Percentiles rank a stretch among this genome's conserved stretches.
These are phyloP conservation scores for Rhododendron mucronatum DNA, from an alignment of 148 eudicot genomes.

Conservation along the genomic window DNA sequence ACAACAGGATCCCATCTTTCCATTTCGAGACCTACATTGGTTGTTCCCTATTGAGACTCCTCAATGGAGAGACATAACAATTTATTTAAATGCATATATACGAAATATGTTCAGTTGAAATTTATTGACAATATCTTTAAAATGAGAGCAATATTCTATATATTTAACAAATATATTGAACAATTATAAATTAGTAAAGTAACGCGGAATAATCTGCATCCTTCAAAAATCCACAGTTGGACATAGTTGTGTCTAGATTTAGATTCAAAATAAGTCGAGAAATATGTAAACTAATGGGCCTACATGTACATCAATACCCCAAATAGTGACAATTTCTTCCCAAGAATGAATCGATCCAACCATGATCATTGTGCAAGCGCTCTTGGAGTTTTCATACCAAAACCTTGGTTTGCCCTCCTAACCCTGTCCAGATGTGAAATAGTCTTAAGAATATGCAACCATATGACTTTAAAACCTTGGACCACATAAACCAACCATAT, in stretches of 20 bases:
- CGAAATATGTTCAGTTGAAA: no score
- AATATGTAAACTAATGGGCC: neutral
- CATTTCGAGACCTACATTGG: no score
- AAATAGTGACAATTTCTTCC: neutral
- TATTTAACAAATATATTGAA: no score
- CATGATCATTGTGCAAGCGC: constrained; percentile 12
- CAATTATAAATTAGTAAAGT: no score
- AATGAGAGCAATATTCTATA: no score
- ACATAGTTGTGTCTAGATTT: neutral
- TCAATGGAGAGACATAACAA: no score
- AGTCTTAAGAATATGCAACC: neutral
- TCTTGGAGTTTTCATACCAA: constrained; percentile 72
- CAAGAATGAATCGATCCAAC: neutral
- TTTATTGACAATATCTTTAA: no score
- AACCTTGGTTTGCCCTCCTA: constrained; percentile 58
- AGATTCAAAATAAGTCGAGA: neutral
- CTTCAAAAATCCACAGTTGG: neutral
- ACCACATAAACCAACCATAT: neutral
- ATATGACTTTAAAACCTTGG: neutral
- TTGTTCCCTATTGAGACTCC: no score
- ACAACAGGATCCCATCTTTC: no score
- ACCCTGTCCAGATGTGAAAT: constrained; percentile 38
- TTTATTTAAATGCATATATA: no score
- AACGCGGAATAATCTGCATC: no score
- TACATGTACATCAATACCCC: neutral